Conservation (phyloP, 169 alveolate genomes). For the Plasmodium gonderi region DNA sequence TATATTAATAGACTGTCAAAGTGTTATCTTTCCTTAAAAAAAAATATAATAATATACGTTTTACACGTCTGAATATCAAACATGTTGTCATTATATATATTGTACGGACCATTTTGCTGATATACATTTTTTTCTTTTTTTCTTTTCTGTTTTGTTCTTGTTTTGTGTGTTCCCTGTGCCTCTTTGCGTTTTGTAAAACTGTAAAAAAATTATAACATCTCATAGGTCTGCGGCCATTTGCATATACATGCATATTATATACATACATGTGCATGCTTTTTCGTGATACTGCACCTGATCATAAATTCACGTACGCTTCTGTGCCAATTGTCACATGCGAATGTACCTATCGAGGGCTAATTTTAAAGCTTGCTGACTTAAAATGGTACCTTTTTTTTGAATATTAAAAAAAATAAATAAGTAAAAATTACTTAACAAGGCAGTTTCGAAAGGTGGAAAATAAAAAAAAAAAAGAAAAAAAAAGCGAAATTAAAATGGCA, state of each 20-base stretch:
- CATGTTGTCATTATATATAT: not conserved
- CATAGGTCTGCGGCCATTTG: not conserved
- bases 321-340: no score
- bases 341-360: no score
- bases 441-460: not conserved
- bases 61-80: not conserved
- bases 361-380: not conserved
- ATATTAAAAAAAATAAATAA: not conserved
- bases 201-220: not conserved
- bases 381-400: not conserved
- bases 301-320: not conserved
- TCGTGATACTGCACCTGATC: not conserved
- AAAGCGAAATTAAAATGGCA: constrained; percentile 48
- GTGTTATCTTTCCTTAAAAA: not conserved
- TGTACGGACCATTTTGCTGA: no score
- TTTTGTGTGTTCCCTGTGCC: not conserved
- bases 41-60: not conserved
- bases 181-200: not conserved
- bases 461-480: not conserved
- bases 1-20: not conserved
- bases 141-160: not conserved
- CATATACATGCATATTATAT: not conserved
- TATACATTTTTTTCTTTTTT: not conserved
- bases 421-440: not conserved
- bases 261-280: not conserved